Evolutionary conservation across 2,329 filamentous ascomycete genomes (phyloP).

Genomic region (Trichoderma koningiopsis): DNA sequence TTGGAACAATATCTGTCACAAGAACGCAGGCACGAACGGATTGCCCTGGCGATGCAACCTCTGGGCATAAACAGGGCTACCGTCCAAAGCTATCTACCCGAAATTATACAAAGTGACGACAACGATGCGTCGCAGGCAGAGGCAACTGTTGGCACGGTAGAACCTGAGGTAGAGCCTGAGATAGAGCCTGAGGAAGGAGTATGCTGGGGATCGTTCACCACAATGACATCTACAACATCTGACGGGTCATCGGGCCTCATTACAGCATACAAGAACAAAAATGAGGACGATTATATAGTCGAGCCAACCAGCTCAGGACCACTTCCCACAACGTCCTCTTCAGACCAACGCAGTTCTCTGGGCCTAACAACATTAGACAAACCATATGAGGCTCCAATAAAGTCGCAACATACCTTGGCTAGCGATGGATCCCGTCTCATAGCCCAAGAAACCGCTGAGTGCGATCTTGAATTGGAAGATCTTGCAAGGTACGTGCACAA

Average conservation of each 20-base stretch:
- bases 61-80: conserved; percentile 5
- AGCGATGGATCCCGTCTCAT: background rate
- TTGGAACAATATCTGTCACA: conserved; percentile 1
- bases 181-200: background rate
- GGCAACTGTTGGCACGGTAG: background rate
- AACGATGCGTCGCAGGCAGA: background rate
- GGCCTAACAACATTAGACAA: no score
- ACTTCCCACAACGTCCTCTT: background rate
- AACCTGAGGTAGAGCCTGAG: background rate
- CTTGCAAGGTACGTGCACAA: conserved; percentile 2
- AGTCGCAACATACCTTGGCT: background rate
- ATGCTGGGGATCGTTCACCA: background rate
- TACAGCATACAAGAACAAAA: background rate
- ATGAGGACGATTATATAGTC: background rate
- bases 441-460: background rate
- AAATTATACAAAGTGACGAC: background rate
- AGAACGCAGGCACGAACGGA: background rate
- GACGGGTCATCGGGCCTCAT: background rate
- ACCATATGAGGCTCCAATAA: background rate
- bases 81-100: background rate
- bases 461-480: background rate
- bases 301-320: background rate
- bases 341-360: background rate
- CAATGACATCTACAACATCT: background rate
- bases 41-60: background rate